Evolutionary conservation across 352 stramenopile genomes (phyloP), one percentile per base, ranked within the genome.

Genomic region (Phytopythium delawarense): DNA sequence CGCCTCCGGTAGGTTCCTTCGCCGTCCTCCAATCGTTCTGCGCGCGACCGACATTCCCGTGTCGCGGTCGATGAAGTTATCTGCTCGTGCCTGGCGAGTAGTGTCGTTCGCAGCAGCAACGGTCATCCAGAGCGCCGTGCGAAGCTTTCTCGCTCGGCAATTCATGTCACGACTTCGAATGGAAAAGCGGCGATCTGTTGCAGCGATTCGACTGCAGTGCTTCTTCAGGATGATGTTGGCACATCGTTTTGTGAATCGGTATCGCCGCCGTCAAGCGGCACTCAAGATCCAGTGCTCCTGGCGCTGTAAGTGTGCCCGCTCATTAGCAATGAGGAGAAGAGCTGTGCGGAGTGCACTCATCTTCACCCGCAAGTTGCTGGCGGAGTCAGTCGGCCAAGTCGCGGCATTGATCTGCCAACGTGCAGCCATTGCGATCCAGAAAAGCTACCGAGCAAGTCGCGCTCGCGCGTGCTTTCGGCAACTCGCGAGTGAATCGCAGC

Each of bases 181-280:
- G 53, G 49, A 71, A 4, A 62, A 66, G 32, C 49, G 63, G 48
- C 63, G 58, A 15, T 45, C 58, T 9, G 44, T 65, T 40, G 70
- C 78, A 20, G 62, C 69, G 11, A 32, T 72, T 20, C 63, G 53
- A 1, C 48, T 90, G 7, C 81, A 90, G 45, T 57, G 65, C 18
- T 78, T 86, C 62, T 71, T 87, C 30, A 75, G 81, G 21, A 74
- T 80, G 25, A 76, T 69, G 20, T 57, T 75, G 20, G 76, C 77
- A 1, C 56, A 61, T 18, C 65, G 74, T 20, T 51, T 73, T 1
- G 63, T 71, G 6, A 46, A 28, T 45, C 67, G 63, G 30, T 55
- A 79, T 20, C 68, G 74, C 23, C 59, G 62, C 30, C 61, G 65
- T 7, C 71, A 60, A 2, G 75, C 79, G 16, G 64, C 62, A 6